Percentiles rank a stretch among this genome's conserved stretches.
Conservation (phyloP, 176 grass and related monocot genomes). For the Paspalum notatum region DNA sequence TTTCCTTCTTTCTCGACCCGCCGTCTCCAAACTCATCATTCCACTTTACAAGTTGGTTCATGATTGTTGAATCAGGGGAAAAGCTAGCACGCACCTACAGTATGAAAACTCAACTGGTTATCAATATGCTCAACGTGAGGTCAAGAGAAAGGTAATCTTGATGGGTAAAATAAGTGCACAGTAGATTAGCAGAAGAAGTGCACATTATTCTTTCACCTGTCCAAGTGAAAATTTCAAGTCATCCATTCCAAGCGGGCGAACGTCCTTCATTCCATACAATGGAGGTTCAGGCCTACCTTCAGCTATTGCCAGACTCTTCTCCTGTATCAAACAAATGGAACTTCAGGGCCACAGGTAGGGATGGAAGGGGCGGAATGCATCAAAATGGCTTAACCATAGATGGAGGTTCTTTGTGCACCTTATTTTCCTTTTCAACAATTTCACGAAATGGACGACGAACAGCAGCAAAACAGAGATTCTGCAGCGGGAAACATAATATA, state of each 20-base stretch:
- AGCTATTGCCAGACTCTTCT: slow-evolving; percentile 42
- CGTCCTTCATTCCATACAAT: slow-evolving; percentile 48
- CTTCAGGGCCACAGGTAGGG: neutral
- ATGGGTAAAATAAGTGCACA: neutral
- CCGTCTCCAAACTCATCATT: slow-evolving; percentile 71
- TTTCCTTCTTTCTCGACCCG: slow-evolving; percentile 63
- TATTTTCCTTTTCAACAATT: slow-evolving; percentile 66
- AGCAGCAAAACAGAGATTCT: slow-evolving; percentile 72
- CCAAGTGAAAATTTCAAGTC: slow-evolving; percentile 69
- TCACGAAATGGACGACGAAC: slow-evolving; percentile 54
- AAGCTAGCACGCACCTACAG: slow-evolving; percentile 73
- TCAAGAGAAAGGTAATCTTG: neutral
- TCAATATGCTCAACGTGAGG: slow-evolving; percentile 6
- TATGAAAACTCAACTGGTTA: slow-evolving; percentile 19
- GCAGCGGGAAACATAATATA: slow-evolving; percentile 19
- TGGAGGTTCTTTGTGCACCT: slow-evolving; percentile 36
- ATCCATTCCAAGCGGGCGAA: slow-evolving; percentile 66
- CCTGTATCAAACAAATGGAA: slow-evolving; percentile 38
- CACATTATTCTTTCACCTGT: slow-evolving; percentile 40
- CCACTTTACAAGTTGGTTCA: slow-evolving; percentile 65
- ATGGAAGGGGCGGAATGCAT: neutral
- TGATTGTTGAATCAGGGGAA: slow-evolving; percentile 60
- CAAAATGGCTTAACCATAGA: neutral
- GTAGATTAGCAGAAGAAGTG: slow-evolving; percentile 1
- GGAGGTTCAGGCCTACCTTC: slow-evolving; percentile 64